Base-by-base conservation (phyloP, 129 eudicot genomes). In the Lactuca sativa region DNA sequence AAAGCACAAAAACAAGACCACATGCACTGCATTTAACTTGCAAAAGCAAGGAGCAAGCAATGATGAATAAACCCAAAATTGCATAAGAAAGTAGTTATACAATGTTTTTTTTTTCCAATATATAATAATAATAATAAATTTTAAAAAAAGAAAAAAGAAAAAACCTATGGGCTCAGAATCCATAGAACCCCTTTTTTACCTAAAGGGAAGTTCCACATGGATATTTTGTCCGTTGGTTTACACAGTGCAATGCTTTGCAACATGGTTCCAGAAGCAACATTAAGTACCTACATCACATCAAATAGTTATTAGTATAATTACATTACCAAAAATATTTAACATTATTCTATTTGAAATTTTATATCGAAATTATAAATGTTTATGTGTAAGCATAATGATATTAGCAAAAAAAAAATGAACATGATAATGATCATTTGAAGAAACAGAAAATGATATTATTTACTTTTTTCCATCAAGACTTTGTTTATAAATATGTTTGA, bases 231-330 rank as follows among this genome's bases (percentile, higher is more conserved):
- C 41, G 13, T 60, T 15, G 21, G 7, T 48, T 12, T 9, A 62
- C 70, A 47, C 15, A 37, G 16, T 41, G 55, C 69, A 43, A 15
- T 34, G 36, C 68, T 38, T 47, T 37, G 63, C 43, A 36, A 33
- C 10, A 31, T 53, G 16, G 56, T 64, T 52, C 62, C 17, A 18
- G 11, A 40, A 71, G 72, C 56, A 30, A 71, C 36, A 56, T 78
- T 41, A 78, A 72, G 82, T 71, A 71, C 82, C 82, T 78, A 65
- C 51, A 52, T 25, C 64, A 65, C 51, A 52, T 25, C 64, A 55
- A 36, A 38, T 62, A 38, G 30, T 25, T 25, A 25, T 25, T 25
- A 25, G 34, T 25, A 30, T 17, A 15, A 52, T 66, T 13, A 13
- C 41, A 66, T 66, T 66, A 66, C 13, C 57, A 30, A 21, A 65